Evolutionary conservation across 2,329 filamentous ascomycete species (phyloP).

Genomic region (Talaromyces sp.): DNA sequence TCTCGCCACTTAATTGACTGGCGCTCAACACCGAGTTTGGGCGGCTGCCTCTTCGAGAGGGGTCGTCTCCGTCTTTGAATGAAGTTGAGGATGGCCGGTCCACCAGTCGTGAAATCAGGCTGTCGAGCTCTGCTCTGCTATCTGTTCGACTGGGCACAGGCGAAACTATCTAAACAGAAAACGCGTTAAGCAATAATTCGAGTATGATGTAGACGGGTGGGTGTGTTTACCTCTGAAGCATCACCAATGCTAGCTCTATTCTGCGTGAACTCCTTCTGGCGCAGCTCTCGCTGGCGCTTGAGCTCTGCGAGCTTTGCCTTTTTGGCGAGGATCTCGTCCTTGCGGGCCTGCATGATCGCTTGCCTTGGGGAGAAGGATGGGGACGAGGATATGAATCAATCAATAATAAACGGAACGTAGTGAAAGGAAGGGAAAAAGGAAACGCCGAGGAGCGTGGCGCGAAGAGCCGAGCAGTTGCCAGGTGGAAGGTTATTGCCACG

Average conservation of each 20-base stretch:
- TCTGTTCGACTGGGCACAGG: slow-evolving; percentile 66
- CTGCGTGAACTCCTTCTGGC: slow-evolving; percentile 69
- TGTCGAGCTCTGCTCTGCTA: slow-evolving; percentile 69
- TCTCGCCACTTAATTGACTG: slow-evolving; percentile 73
- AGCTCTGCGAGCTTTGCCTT: slow-evolving; percentile 95
- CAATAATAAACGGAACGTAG: not conserved
- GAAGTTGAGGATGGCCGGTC: slow-evolving; percentile 70
- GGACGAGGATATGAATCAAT: not conserved
- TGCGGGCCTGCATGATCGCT: slow-evolving; percentile 60
- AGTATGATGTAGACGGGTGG: not conserved
- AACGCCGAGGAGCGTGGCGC: too few species aligned
- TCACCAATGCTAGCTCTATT: slow-evolving; percentile 65
- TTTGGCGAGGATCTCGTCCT: slow-evolving; percentile 95
- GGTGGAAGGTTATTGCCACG: too few species aligned
- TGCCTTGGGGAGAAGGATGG: not conserved
- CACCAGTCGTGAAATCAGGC: slow-evolving; percentile 77
- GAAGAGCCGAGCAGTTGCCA: too few species aligned
- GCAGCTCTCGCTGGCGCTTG: slow-evolving; percentile 82
- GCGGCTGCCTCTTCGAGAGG: slow-evolving; percentile 58
- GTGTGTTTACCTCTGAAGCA: slow-evolving; percentile 62
- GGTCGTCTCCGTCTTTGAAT: slow-evolving; percentile 48
- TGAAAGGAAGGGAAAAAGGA: too few species aligned
- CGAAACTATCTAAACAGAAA: slow-evolving; percentile 53
- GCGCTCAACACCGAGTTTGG: slow-evolving; percentile 83
- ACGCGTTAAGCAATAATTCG: not conserved